A percentile compares a stretch with the other conserved stretches of the same genome.
Evolutionary conservation across 495 filamentous ascomycete species (phyloP).

Genomic region (Jackrogersella minutella): DNA sequence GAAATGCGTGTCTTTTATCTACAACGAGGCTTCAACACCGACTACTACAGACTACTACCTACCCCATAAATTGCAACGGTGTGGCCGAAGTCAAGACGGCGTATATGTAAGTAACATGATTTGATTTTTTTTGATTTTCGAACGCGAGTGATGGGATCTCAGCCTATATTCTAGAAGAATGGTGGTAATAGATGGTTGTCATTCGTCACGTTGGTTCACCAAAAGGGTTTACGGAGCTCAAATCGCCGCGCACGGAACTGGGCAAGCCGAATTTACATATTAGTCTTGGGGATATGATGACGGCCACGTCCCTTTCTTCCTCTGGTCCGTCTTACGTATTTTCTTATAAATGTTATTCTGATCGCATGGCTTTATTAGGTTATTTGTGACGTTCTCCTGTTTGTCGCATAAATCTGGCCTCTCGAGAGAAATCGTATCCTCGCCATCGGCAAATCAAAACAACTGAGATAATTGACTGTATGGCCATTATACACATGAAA

Average conservation of each 20-base stretch:
- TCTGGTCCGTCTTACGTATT: background rate
- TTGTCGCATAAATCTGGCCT: background rate
- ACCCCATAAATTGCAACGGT: slow-evolving; percentile 20
- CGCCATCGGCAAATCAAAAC: background rate
- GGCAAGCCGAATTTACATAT: slow-evolving; percentile 36
- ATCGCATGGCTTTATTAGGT: slow-evolving; percentile 2
- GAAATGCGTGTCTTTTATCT: slow-evolving; percentile 21
- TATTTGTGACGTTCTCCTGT: background rate
- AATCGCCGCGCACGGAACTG: slow-evolving; percentile 31
- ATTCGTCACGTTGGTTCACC: slow-evolving; percentile 20
- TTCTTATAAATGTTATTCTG: background rate
- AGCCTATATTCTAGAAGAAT: slow-evolving; percentile 9
- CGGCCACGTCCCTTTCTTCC: background rate
- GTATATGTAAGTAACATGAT: background rate
- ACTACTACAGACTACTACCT: slow-evolving; percentile 5
- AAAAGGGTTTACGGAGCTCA: slow-evolving; percentile 30
- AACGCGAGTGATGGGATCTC: slow-evolving; percentile 16
- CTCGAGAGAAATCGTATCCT: background rate
- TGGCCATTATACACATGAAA: background rate
- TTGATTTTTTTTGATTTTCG: background rate
- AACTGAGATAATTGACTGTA: background rate
- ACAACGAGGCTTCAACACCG: background rate
- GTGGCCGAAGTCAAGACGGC: background rate
- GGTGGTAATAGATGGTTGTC: slow-evolving; percentile 6
- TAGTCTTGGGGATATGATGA: slow-evolving; percentile 21